Percentiles rank a stretch among this genome's conserved stretches.
These are phyloP conservation scores for Cryptomeria japonica DNA, from an alignment of 75 land plant species.

Conservation along the genomic window DNA sequence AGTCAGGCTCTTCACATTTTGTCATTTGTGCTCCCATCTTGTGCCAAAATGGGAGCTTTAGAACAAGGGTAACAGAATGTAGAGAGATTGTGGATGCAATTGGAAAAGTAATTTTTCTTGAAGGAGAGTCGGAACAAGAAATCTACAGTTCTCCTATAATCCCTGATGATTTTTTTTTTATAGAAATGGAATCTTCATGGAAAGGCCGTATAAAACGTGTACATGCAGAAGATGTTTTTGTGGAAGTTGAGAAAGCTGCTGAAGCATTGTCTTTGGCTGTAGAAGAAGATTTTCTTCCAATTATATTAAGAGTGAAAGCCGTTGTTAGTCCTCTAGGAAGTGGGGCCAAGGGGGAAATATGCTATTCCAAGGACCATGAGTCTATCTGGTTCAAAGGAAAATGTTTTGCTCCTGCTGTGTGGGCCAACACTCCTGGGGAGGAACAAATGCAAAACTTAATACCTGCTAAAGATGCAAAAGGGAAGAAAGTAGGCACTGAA, in stretches of 20 bases:
- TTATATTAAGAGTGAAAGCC: constrained; percentile 62
- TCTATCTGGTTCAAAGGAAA: constrained; percentile 93
- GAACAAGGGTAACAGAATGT: no score
- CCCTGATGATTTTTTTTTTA: constrained; percentile 82
- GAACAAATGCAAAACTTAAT: constrained; percentile 73
- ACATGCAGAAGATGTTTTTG: constrained; percentile 57
- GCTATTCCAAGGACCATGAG: constrained; percentile 69
- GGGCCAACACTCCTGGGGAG: constrained; percentile 82
- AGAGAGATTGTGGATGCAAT: no score
- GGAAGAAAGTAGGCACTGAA: constrained; percentile 84
- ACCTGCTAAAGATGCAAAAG: constrained; percentile 73
- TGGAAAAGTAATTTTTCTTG: no score
- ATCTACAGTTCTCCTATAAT: no score
- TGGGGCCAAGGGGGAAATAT: constrained; percentile 73
- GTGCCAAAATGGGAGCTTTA: no score
- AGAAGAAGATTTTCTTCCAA: constrained; percentile 69
- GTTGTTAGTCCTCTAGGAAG: constrained; percentile 49
- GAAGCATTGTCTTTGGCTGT: constrained; percentile 58
- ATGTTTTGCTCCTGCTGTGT: constrained; percentile 63
- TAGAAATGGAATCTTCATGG: constrained; percentile 82
- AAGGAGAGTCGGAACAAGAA: no score
- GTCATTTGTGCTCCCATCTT: no score
- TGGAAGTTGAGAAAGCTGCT: constrained; percentile 71
- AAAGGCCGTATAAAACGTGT: constrained; percentile 74
- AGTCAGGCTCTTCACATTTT: no score